phyloP scores from a whole-genome alignment of 2,329 filamentous ascomycete species.

The Stagonosporopsis vannaccii region DNA sequence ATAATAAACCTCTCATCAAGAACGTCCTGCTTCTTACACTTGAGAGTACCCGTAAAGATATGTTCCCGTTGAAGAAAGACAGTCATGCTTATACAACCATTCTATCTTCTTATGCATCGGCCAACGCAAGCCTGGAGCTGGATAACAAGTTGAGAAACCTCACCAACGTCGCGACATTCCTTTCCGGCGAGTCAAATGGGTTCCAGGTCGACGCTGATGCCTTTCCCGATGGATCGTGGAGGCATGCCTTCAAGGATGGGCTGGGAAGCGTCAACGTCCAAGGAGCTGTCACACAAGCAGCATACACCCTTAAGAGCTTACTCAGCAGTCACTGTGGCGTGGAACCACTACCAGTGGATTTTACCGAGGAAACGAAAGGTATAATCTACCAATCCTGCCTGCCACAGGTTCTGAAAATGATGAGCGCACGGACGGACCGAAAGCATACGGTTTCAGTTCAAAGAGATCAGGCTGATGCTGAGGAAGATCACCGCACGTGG shows the following conservation, averaged over 20 bases:
- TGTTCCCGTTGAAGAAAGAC: conserved; percentile 24
- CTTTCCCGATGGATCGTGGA: conserved; percentile 8
- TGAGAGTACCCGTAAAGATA: conserved; percentile 27
- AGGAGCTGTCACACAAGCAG: conserved; percentile 26
- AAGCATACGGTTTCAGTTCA: not conserved
- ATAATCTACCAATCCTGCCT: conserved; percentile 25
- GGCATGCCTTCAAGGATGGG: conserved; percentile 20
- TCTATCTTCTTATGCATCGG: conserved; percentile 14
- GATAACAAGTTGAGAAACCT: conserved; percentile 19
- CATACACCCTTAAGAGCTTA: conserved; percentile 26
- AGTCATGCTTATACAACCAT: conserved; percentile 24
- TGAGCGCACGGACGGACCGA: not conserved
- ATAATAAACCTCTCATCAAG: conserved; percentile 21
- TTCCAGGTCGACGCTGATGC: not conserved
- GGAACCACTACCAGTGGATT: conserved; percentile 26
- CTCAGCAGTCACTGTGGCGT: conserved; percentile 28
- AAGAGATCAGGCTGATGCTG: not conserved
- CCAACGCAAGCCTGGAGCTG: conserved; percentile 15
- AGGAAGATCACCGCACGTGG: conserved; percentile 6
- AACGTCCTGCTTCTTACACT: conserved; percentile 25
- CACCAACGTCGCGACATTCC: conserved; percentile 18
- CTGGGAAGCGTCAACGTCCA: conserved; percentile 26
- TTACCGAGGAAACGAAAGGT: conserved; percentile 24
- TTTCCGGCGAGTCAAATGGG: conserved; percentile 20
- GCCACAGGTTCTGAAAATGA: conserved; percentile 21